Base-by-base conservation (phyloP, 768 basidiomycete species). In the Thelephora ganbajun region DNA sequence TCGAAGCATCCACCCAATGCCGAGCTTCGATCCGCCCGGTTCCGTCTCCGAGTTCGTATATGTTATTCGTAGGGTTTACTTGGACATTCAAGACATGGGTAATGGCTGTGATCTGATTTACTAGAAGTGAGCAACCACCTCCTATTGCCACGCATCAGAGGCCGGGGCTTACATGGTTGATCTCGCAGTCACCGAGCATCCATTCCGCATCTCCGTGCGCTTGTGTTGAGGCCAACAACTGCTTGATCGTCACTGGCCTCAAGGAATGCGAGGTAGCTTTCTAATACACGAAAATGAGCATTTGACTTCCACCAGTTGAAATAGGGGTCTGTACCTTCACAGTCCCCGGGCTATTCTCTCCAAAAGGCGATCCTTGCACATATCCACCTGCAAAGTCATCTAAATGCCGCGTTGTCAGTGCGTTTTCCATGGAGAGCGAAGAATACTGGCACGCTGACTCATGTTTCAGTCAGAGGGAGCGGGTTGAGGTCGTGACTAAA, bases 141-240 rank as follows among this genome's bases (percentile, higher is more conserved):
- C n/a, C n/a, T n/a, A n/a, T n/a, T n/a, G n/a, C 43, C 22, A 58
- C 53, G 11, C 13, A 43, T 36, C n/a, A 42, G 12, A 14, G 12
- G 14, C 30, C 6, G 22, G 33, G 35, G 39, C 67, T 51, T 53
- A 88, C 93, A 62, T 89, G 87, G 43, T 84, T 84, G 49, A 92
- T 69, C 52, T 92, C 85, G 3, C 71, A 64, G 23, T 79, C 83
- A 49, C 91, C 91, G 33, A 98, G 69, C 50, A 71, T 70, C 79
- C 90, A 96, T 49, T 93, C 89, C 2, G 87, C 83, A 54, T 97
- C 93, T 1, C 83, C 71, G 59, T 94, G 88, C 5, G 80, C 72
- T 67, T 93, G 91, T n/a, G 66, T 71, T 1, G 92, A 84, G 54
- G 75, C 73, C 33, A 69, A 59, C 41, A 96, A 70, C 59, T 94